phyloP scores from a whole-genome alignment of 192 early-diverging fungal species.

The Pilaira anomala region DNA sequence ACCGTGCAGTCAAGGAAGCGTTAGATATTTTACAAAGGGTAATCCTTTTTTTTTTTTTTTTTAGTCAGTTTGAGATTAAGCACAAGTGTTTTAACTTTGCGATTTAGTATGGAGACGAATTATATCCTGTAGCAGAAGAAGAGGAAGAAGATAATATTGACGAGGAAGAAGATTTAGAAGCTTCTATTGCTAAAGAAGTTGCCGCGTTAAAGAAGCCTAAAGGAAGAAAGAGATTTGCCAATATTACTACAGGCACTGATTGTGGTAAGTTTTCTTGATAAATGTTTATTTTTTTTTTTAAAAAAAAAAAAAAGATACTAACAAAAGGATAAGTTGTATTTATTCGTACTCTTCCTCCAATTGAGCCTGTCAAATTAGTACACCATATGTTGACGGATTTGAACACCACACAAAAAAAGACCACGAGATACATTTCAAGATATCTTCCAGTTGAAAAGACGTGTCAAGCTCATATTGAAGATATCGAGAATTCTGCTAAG shows the following conservation, averaged over 20 bases:
- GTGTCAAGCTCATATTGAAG: constrained; percentile 45
- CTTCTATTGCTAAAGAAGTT: constrained; percentile 51
- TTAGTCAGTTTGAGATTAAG: no score
- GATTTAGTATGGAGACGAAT: constrained; percentile 20
- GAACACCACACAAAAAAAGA: constrained; percentile 14
- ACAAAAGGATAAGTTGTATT: constrained; percentile 42
- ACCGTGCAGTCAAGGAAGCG: constrained; percentile 41
- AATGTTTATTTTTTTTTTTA: neutral
- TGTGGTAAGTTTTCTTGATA: constrained; percentile 54
- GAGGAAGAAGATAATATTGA: constrained; percentile 27
- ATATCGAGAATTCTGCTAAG: constrained; percentile 43
- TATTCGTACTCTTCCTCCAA: constrained; percentile 40
- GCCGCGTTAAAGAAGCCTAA: constrained; percentile 45
- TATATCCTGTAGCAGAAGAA: constrained; percentile 16
- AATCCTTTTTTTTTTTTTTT: neutral
- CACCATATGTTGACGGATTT: constrained; percentile 30
- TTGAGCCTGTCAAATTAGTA: constrained; percentile 42
- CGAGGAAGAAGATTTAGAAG: constrained; percentile 50
- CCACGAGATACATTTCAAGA: constrained; percentile 44
- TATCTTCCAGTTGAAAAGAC: constrained; percentile 53
- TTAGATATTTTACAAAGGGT: constrained; percentile 43
- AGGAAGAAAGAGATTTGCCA: constrained; percentile 42
- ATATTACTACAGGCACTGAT: constrained; percentile 46
- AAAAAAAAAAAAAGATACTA: neutral
- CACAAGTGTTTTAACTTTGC: neutral